Base-by-base conservation (phyloP, 1,284 basidiomycete species). In the Puccinia hordei region DNA sequence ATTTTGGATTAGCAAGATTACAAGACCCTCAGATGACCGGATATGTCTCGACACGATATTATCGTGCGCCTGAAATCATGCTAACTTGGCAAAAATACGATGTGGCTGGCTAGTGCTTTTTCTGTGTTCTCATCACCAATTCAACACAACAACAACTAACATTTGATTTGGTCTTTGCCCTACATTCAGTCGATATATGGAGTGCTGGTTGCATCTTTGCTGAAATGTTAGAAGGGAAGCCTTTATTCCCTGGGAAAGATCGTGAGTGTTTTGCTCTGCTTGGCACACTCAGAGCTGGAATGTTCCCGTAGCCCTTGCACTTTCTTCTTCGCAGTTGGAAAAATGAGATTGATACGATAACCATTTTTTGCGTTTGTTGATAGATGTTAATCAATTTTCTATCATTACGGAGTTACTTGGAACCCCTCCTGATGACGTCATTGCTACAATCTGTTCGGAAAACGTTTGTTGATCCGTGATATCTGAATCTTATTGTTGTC, bases 61-160 rank as follows among this genome's bases (percentile, higher is more conserved):
- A 99, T 87, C 92, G 97, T 77, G 97, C 96, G 3, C 96, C 96
- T 9, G 96, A 99, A 87, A 99, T 99, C 88, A 99, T 99, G 97
- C 90, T 99, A 85, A 99, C 96, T 66, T 99, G 97, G 97, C 96
- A 99, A 87, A 99, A 99, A 88, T 99, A 99, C 88, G 97, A 99
- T 86, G 96, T 98, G 79, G 97, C 95, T 35, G 88, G 88, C 88
- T 81, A 83, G 87, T 86, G 33, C 33, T 63, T 63, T 63, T n/a
- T n/a, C n/a, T 33, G n/a, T 71, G n/a, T 4, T 71, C 55, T 5
- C 4, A 57, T 59, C 13, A 17, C 57, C 24, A 27, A 59, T 59
- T 76, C 22, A n/a, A n/a, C 6, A 46, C n/a, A 76, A 35, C 17
- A 3, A 2, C 22, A 44, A 41, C 15, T 76, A 19, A 57, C 33